Evolutionary conservation across 495 filamentous ascomycete genomes (phyloP).

Genomic region (Tuber umbilicatum): DNA sequence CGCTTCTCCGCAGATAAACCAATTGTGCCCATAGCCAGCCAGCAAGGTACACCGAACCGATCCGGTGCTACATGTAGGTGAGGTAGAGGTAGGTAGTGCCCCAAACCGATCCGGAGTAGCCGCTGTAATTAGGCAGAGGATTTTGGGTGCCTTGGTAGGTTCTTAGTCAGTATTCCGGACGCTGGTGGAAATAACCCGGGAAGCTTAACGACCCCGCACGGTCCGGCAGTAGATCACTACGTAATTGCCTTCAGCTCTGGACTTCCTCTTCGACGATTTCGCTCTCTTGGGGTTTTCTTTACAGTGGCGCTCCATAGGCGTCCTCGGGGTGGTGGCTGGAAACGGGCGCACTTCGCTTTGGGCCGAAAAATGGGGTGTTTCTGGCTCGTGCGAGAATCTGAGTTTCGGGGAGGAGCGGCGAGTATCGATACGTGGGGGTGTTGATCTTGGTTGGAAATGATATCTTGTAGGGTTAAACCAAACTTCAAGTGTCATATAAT

Average conservation of each 20-base stretch:
- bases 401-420: neutral
- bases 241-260: neutral
- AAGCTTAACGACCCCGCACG: no score
- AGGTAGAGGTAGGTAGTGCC: neutral
- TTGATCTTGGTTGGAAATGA: neutral
- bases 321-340: neutral
- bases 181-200: no score
- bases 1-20: neutral
- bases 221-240: neutral
- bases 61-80: neutral
- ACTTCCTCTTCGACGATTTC: neutral
- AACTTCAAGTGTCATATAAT: neutral
- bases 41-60: neutral
- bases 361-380: neutral
- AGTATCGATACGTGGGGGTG: neutral
- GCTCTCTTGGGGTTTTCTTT: neutral
- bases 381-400: neutral
- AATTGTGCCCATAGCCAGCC: neutral
- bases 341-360: neutral
- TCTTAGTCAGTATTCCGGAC: no score
- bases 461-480: neutral
- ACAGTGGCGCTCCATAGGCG: neutral
- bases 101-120: neutral
- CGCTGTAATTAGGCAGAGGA: neutral
- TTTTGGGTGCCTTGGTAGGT: neutral